These are phyloP conservation scores for Botrytis fragariae DNA, from an alignment of 2,329 filamentous ascomycete species.

Conservation along the genomic window DNA sequence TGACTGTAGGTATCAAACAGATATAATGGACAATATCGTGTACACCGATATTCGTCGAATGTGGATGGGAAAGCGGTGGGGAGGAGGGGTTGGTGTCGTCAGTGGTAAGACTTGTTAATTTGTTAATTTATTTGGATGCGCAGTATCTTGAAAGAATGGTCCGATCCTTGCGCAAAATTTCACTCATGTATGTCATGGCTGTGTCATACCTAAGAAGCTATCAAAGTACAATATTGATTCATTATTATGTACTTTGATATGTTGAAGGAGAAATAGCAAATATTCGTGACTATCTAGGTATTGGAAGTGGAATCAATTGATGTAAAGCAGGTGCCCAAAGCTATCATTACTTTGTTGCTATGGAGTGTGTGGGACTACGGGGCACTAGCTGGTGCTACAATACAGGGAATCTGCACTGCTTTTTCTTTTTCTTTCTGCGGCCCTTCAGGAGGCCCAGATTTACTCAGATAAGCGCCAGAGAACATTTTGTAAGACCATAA, in stretches of 20 bases:
- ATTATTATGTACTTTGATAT: not conserved
- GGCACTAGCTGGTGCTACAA: not conserved
- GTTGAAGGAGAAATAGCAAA: not conserved
- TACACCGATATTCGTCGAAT: conserved; percentile 2
- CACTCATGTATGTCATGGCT: conserved; percentile 17
- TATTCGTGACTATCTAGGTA: conserved; percentile 4
- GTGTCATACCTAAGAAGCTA: conserved; percentile 7
- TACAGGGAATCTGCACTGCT: conserved; percentile 7
- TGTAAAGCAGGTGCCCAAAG: conserved; percentile 8
- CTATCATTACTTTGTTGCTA: conserved; percentile 18
- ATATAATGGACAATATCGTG: conserved; percentile 1
- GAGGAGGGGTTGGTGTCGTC: conserved; percentile 19
- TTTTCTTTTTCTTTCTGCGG: conserved; percentile 8
- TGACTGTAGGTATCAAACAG: not conserved
- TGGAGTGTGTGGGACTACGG: conserved; percentile 10
- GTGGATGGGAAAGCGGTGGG: conserved; percentile 18
- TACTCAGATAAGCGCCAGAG: conserved; percentile 18
- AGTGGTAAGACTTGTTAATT: conserved; percentile 16
- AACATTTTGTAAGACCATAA: not conserved
- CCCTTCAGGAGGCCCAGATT: conserved; percentile 17
- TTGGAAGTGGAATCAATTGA: not conserved
- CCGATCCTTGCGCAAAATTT: conserved; percentile 18
- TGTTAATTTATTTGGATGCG: conserved; percentile 16
- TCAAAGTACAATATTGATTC: not conserved
- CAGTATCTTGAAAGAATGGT: conserved; percentile 19